These are phyloP conservation scores for Cytospora mali DNA, from an alignment of 2,329 filamentous ascomycete genomes.

Conservation along the genomic window DNA sequence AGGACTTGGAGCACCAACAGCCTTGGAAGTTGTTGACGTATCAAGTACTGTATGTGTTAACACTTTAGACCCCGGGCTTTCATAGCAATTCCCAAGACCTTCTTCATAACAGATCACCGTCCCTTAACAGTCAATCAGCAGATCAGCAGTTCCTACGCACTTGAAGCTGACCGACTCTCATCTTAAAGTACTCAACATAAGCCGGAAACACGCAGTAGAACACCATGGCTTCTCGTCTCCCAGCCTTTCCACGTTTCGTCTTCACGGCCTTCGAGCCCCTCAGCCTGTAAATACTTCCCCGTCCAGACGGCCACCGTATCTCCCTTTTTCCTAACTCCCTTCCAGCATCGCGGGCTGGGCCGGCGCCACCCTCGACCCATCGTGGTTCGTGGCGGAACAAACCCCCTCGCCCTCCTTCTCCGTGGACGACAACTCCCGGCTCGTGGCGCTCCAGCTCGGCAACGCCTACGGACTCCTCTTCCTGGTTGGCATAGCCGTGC, in stretches of 20 bases:
- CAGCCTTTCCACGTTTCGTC: slow-evolving; percentile 63
- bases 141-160: not conserved
- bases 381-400: slow-evolving; percentile 67
- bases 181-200: not conserved
- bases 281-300: slow-evolving; percentile 55
- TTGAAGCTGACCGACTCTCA: not conserved
- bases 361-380: slow-evolving; percentile 56
- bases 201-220: not conserved
- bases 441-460: slow-evolving; percentile 69
- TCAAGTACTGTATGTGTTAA: too few species aligned
- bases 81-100: slow-evolving; percentile 62
- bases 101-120: slow-evolving; percentile 34
- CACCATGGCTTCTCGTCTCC: slow-evolving; percentile 63
- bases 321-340: not conserved
- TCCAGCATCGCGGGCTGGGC: slow-evolving; percentile 61
- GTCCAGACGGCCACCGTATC: not conserved
- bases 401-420: slow-evolving; percentile 46
- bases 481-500: slow-evolving; percentile 64
- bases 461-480: slow-evolving; percentile 70
- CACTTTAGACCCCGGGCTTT: slow-evolving; percentile 63
- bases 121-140: not conserved
- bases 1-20: slow-evolving; percentile 64
- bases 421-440: slow-evolving; percentile 49
- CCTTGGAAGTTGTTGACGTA: slow-evolving; percentile 65
- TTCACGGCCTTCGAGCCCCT: slow-evolving; percentile 72